phyloP scores from a whole-genome alignment of 169 alveolate species.

The Plasmodium malariae region DNA sequence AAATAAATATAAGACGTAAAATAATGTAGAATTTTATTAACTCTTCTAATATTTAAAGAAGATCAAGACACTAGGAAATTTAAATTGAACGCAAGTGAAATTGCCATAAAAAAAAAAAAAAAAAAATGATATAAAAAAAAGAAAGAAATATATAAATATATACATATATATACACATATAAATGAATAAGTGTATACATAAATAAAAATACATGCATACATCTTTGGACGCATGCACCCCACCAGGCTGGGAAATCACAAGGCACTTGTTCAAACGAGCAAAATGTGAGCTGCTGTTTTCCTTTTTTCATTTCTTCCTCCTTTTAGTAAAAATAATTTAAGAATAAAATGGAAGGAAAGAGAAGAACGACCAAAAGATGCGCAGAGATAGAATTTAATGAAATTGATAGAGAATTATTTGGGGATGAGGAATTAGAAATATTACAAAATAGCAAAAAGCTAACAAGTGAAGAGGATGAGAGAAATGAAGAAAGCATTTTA shows the following conservation, averaged over 20 bases:
- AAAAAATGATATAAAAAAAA: too few relatives aligned
- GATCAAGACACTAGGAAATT: too few relatives aligned
- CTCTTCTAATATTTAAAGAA: too few relatives aligned
- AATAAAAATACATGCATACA: too few relatives aligned
- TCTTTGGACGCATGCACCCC: too few relatives aligned
- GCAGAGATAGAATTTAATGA: conserved; percentile 21
- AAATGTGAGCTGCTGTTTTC: neutral
- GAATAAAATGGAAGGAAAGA: conserved; percentile 7
- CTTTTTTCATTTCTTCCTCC: conserved; percentile 17
- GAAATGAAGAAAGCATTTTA: neutral
- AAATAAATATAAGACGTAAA: too few relatives aligned
- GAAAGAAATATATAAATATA: too few relatives aligned
- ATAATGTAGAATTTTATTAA: too few relatives aligned
- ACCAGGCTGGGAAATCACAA: neutral
- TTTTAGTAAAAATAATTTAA: neutral
- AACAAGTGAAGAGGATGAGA: conserved; percentile 5
- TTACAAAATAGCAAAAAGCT: conserved; percentile 11
- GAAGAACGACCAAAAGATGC: neutral
- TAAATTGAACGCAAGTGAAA: too few relatives aligned
- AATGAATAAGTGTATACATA: too few relatives aligned
- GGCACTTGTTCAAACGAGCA: neutral
- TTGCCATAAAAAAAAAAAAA: too few relatives aligned
- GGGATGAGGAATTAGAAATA: conserved; percentile 55
- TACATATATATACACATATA: too few relatives aligned
- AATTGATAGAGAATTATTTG: conserved; percentile 60